Evolutionary conservation across 805 yeast genomes (phyloP), one percentile per base, ranked within the genome.

Genomic region (Barnettozyma pratensis): DNA sequence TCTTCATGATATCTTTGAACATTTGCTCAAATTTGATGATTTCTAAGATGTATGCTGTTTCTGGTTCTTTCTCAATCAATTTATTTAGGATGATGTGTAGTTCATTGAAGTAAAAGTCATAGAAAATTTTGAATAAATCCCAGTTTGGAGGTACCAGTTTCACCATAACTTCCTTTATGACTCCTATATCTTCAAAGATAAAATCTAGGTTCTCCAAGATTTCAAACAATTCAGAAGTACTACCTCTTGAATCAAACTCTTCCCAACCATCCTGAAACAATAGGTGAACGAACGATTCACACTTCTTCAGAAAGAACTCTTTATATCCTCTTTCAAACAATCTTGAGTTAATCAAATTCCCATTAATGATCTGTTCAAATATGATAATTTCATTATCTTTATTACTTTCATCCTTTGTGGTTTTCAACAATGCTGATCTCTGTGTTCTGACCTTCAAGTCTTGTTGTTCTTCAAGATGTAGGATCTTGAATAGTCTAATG

Each of bases 141-240:
- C 98, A 94, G 48, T 61, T 59, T 0, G 98, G 97, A 47, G 98
- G 98, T 51, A 87, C 81, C 45, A 83, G 74, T 11, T 70, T 71
- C 2, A 72, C 65, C 27, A 88, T 68, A 31, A 81, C 81, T 26
- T 76, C 76, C 48, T 79, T 76, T 5, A 86, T 88, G 48, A 84
- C 76, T 31, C 75, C 66, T 47, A 94, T 68, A 58, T 92, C 97
- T 55, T 85, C 83, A 63, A 85, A 88, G 19, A 90, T 76, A 91
- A 97, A 92, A 49, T 81, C 83, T 47, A 91, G 67, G 55, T 86
- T 81, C 37, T 84, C 83, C 49, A 87, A 72, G 1, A 89, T 80
- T 14, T 73, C 74, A 65, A 82, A 79, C 37, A 74, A 19, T 39
- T 52, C 48, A 14, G 38, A 46, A 1, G 40, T 74, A 40, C 61